These are phyloP conservation scores for Solioccasus polychromus DNA, from an alignment of 768 basidiomycete species.

Conservation along the genomic window DNA sequence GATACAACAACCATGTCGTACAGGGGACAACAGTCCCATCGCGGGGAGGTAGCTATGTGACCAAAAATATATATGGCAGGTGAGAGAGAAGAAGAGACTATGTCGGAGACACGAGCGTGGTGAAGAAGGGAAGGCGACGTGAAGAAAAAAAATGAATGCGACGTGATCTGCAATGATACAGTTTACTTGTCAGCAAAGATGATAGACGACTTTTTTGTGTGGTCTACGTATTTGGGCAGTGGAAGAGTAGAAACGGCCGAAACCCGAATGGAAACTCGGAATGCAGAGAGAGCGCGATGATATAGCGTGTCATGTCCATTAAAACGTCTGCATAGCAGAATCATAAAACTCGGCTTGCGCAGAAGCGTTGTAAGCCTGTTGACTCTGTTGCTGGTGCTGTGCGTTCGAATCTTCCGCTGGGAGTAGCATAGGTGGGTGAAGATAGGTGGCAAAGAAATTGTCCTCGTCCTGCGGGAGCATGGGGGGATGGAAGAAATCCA, in stretches of 20 bases:
- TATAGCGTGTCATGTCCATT: slow-evolving; percentile 8
- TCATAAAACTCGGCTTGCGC: slow-evolving; percentile 33
- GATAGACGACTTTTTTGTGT: slow-evolving; percentile 10
- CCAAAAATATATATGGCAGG: slow-evolving; percentile 31
- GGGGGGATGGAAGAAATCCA: slow-evolving; percentile 71
- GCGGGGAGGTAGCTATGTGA: slow-evolving; percentile 19
- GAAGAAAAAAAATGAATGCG: slow-evolving; percentile 4
- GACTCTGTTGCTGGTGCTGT: slow-evolving; percentile 22
- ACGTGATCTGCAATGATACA: slow-evolving; percentile 21
- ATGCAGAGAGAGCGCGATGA: slow-evolving; percentile 1
- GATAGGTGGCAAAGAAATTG: slow-evolving; percentile 49
- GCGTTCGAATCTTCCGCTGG: slow-evolving; percentile 35
- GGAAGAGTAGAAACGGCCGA: neutral
- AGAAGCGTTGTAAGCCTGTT: slow-evolving; percentile 15
- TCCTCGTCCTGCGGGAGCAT: slow-evolving; percentile 66
- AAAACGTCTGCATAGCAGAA: slow-evolving; percentile 35
- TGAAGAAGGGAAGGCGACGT: neutral
- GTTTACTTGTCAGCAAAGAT: neutral
- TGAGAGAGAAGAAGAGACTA: slow-evolving; percentile 15
- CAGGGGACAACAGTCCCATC: slow-evolving; percentile 7
- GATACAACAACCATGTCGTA: slow-evolving; percentile 27
- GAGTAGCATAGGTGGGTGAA: slow-evolving; percentile 56
- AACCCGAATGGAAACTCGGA: slow-evolving; percentile 6
- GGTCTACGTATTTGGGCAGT: slow-evolving; percentile 18
- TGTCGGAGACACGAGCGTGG: neutral